A percentile compares a stretch with the other conserved stretches of the same genome.
Conservation (phyloP, 768 basidiomycete species). For the Naganishia vaughanmartiniae region DNA sequence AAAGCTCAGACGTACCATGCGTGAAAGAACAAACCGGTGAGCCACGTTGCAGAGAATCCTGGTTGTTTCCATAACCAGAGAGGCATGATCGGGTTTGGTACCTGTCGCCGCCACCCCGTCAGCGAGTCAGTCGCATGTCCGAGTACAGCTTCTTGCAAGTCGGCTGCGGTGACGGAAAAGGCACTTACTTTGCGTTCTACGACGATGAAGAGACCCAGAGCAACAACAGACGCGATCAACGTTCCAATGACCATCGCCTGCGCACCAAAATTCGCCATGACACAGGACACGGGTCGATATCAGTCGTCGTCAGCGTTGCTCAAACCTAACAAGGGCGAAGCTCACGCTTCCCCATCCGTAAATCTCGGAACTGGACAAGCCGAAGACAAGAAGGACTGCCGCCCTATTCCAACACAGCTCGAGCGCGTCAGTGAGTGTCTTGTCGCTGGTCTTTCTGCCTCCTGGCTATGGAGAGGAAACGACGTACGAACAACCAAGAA, state of each 20-base stretch:
- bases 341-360: not conserved
- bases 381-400: not conserved
- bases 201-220: not conserved
- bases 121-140: not conserved
- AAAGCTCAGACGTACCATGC: not conserved
- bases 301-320: not conserved
- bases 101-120: not conserved
- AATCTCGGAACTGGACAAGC: slow-evolving; percentile 2
- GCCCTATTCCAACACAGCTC: not conserved
- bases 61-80: not conserved
- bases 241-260: slow-evolving; percentile 1
- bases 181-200: slow-evolving; percentile 6
- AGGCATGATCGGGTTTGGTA: not conserved
- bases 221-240: not conserved
- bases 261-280: not conserved
- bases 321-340: not conserved
- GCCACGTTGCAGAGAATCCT: not conserved
- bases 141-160: not conserved
- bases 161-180: not conserved
- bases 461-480: not conserved
- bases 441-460: not conserved
- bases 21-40: not conserved
- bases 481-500: no score
- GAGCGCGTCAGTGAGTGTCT: not conserved
- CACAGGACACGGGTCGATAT: not conserved